phyloP scores from a whole-genome alignment of 1,284 basidiomycete species.

The Amylostereum areolatum region DNA sequence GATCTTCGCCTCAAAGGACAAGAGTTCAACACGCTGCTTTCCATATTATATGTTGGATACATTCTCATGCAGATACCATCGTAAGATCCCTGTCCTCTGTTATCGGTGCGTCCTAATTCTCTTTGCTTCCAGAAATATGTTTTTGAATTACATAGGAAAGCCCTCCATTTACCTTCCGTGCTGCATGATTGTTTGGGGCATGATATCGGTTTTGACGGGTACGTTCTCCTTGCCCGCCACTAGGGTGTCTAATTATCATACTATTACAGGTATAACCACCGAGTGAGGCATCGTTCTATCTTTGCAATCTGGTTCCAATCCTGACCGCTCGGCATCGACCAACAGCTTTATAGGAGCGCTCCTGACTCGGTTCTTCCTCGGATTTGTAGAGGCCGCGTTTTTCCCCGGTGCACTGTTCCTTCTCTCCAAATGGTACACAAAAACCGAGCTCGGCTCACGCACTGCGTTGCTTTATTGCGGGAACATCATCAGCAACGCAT shows the following conservation, averaged over 20 bases:
- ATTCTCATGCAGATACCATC: conserved; percentile 76
- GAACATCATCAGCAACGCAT: conserved; percentile 74
- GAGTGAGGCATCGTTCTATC: conserved; percentile 30
- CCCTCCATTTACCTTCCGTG: conserved; percentile 68
- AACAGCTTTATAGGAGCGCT: conserved; percentile 60
- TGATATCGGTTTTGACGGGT: conserved; percentile 58
- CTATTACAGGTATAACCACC: conserved; percentile 46
- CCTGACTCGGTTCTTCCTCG: conserved; percentile 68
- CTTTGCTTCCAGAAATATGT: conserved; percentile 50
- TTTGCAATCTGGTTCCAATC: conserved; percentile 14
- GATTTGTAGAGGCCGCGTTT: conserved; percentile 64
- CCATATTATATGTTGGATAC: conserved; percentile 75
- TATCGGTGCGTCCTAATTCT: background rate
- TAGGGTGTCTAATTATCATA: background rate
- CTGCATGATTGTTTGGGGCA: conserved; percentile 70
- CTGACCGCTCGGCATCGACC: conserved; percentile 6
- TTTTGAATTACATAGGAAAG: conserved; percentile 62
- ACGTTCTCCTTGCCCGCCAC: background rate
- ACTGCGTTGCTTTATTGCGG: conserved; percentile 71
- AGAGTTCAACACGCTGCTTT: conserved; percentile 66
- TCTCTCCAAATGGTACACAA: conserved; percentile 69
- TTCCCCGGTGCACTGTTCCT: conserved; percentile 61
- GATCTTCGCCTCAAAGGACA: conserved; percentile 60
- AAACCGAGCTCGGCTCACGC: conserved; percentile 60
- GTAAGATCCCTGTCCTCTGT: conserved; percentile 29